Percentiles rank a stretch among this genome's conserved stretches.
Evolutionary conservation across 306 rosid species (phyloP).

Genomic region (Quercus mongolica): DNA sequence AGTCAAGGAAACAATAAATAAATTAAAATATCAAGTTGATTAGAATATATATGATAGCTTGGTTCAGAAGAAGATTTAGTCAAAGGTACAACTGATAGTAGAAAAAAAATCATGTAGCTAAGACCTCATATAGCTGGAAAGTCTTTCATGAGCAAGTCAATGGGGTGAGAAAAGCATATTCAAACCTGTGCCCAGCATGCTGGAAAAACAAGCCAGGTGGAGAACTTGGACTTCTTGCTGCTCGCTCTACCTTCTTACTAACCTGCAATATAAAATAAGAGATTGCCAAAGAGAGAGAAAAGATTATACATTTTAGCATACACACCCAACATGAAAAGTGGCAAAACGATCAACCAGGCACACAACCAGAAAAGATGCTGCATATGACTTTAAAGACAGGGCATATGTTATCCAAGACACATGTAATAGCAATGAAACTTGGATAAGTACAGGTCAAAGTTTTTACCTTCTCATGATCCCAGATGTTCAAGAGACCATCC

Average conservation of each 20-base stretch:
- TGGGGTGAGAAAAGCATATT: background rate
- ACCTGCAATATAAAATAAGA: conserved; percentile 44
- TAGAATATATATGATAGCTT: background rate
- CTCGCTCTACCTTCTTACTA: conserved; percentile 71
- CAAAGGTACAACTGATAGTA: background rate
- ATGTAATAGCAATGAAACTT: background rate
- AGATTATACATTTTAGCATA: background rate
- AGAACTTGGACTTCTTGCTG: conserved; percentile 53
- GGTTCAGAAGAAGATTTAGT: conserved; percentile 1
- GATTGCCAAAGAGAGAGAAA: background rate
- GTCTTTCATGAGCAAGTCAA: background rate
- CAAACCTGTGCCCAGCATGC: conserved; percentile 99
- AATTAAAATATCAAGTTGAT: background rate
- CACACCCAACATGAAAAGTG: background rate
- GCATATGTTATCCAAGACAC: background rate
- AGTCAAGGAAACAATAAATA: background rate
- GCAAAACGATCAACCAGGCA: background rate
- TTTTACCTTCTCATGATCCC: conserved; percentile 92
- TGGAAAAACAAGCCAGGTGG: conserved; percentile 93
- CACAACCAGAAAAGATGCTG: background rate
- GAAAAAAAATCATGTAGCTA: background rate
- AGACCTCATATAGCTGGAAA: background rate
- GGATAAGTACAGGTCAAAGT: background rate
- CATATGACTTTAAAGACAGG: background rate
- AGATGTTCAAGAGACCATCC: conserved; percentile 90